phyloP scores from a whole-genome alignment of 495 filamentous ascomycete genomes.

The Hypoxylon trugodes region DNA sequence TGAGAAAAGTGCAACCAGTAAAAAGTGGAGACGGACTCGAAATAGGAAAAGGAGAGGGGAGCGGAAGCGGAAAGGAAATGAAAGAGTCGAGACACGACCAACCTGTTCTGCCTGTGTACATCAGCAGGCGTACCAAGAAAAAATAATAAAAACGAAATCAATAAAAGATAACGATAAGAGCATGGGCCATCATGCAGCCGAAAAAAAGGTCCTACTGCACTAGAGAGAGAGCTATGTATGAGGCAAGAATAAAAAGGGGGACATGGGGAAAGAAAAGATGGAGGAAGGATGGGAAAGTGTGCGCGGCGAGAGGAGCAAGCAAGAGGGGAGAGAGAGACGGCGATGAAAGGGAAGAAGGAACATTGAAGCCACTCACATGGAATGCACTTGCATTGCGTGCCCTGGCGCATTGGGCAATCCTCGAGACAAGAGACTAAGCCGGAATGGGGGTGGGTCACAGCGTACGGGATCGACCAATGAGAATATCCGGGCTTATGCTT shows the following conservation, averaged over 20 bases:
- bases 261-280: constrained; percentile 5
- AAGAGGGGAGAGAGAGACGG: constrained; percentile 32
- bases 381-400: constrained; percentile 20
- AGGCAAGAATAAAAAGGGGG: constrained; percentile 28
- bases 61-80: constrained; percentile 45
- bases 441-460: constrained; percentile 14
- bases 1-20: constrained; percentile 24
- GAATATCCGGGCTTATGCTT: too few relatives aligned
- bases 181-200: constrained; percentile 25
- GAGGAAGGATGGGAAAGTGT: constrained; percentile 29
- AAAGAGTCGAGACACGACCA: constrained; percentile 47
- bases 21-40: constrained; percentile 29
- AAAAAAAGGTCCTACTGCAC: constrained; percentile 21
- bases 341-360: constrained; percentile 22
- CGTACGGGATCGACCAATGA: constrained; percentile 27
- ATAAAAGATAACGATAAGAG: constrained; percentile 38
- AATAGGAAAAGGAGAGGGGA: constrained; percentile 27
- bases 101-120: constrained; percentile 34
- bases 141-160: constrained; percentile 3
- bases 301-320: constrained; percentile 29
- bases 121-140: constrained; percentile 37
- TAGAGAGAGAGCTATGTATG: too few relatives aligned
- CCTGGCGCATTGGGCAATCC: constrained; percentile 29
- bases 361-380: constrained; percentile 34
- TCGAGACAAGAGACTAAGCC: constrained; percentile 23